phyloP scores from a whole-genome alignment of 1,284 basidiomycete species.

The Dichomitus squalens region DNA sequence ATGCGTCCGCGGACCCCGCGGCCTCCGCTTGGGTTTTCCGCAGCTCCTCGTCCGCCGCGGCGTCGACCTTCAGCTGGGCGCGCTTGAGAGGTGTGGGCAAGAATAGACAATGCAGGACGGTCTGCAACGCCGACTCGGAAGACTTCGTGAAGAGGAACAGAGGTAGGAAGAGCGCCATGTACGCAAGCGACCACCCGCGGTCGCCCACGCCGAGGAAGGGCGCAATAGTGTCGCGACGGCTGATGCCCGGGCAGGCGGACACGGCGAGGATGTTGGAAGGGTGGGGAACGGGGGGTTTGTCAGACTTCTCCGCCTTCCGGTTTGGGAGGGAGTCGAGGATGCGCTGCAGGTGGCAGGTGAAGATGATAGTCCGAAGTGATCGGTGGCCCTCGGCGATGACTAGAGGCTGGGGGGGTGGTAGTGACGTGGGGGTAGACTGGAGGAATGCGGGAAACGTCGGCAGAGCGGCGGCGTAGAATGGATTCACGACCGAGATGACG shows the following conservation, averaged over 20 bases:
- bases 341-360: slow-evolving; percentile 75
- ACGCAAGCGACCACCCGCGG: slow-evolving; percentile 48
- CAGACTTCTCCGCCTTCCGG: slow-evolving; percentile 42
- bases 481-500: slow-evolving; percentile 79
- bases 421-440: slow-evolving; percentile 24
- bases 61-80: slow-evolving; percentile 35
- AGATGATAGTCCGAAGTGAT: slow-evolving; percentile 62
- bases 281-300: slow-evolving; percentile 34
- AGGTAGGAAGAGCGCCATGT: slow-evolving; percentile 60
- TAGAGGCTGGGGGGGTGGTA: slow-evolving; percentile 46
- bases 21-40: slow-evolving; percentile 14
- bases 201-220: slow-evolving; percentile 53
- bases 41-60: slow-evolving; percentile 25
- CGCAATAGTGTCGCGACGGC: slow-evolving; percentile 64
- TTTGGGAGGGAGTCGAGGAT: slow-evolving; percentile 75
- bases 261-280: slow-evolving; percentile 74
- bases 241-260: slow-evolving; percentile 73
- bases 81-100: slow-evolving; percentile 73
- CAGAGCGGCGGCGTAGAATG: slow-evolving; percentile 79
- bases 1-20: slow-evolving; percentile 5
- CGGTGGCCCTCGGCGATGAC: slow-evolving; percentile 57
- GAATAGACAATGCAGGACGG: slow-evolving; percentile 71
- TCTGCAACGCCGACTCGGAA: slow-evolving; percentile 57
- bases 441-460: slow-evolving; percentile 43
- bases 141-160: slow-evolving; percentile 66